Base-by-base conservation (phyloP, 805 yeast species). In the Saccharomycopsis fermentans region DNA sequence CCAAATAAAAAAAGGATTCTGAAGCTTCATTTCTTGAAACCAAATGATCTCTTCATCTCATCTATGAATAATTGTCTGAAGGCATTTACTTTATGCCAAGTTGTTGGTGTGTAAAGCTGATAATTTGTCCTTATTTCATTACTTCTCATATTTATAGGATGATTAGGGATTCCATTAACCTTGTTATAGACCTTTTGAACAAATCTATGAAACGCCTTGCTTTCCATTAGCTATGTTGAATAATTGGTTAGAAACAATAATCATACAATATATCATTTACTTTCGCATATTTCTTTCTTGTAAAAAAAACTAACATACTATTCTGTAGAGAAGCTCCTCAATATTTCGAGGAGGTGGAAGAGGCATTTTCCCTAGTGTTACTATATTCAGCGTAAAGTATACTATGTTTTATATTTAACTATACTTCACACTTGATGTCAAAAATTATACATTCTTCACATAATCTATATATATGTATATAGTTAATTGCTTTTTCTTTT, bases 111-210 rank as follows among this genome's bases (percentile, higher is more conserved):
- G 67, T 65, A 52, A 58, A 64, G 16, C 14, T 56, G 59, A 54
- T 55, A 63, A 17, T 40, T 56, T 34, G 57, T 57, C 36, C 53
- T 67, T 65, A 34, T 65, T 64, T 61, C 24, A n/a, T 47, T 24
- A 37, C 21, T 24, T 12, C 27, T 8, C 29, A 60, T 47, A 60
- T 37, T 29, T 29, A 54, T 58, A 54, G 43, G 48, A 39, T 58
- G 70, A n/a, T 62, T 58, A 4, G 79, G 79, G 14, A 75, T 70
- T 2, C 85, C 78, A 65, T 87, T 87, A 36, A 87, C 77, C 58
- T 75, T 76, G 43, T 86, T 85, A 65, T 86, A 86, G 0, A 87
- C 72, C 12, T 74, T 71, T 43, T 81, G 72, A 3, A 86, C 95
- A 73, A 84, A 80, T 29, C 78, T 71, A 63, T 85, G 81, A 65